Evolutionary conservation across 768 basidiomycete species (phyloP).

Genomic region (Leccinellum luteum): DNA sequence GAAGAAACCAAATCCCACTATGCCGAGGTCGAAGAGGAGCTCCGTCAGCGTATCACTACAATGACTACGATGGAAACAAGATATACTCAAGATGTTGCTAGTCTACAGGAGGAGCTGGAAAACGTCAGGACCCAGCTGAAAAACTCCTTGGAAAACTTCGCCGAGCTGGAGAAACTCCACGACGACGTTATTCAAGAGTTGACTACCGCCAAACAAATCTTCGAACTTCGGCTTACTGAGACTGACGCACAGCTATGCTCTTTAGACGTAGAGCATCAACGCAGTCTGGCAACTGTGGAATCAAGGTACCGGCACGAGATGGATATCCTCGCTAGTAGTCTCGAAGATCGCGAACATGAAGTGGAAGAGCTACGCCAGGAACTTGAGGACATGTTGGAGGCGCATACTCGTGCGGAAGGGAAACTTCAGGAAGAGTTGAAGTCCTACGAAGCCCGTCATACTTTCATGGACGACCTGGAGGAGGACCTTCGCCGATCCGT

Average conservation of each 20-base stretch:
- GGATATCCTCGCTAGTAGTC: slow-evolving; percentile 37
- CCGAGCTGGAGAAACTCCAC: slow-evolving; percentile 27
- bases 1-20: slow-evolving; percentile 36
- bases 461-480: slow-evolving; percentile 34
- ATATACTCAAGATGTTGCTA: slow-evolving; percentile 17
- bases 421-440: slow-evolving; percentile 23
- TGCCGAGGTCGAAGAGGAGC: slow-evolving; percentile 30
- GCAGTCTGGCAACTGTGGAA: slow-evolving; percentile 27
- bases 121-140: slow-evolving; percentile 21
- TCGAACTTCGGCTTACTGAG: slow-evolving; percentile 30
- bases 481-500: slow-evolving; percentile 38
- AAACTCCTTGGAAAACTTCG: slow-evolving; percentile 21
- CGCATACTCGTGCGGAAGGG: slow-evolving; percentile 33
- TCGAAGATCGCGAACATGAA: slow-evolving; percentile 38
- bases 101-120: slow-evolving; percentile 26
- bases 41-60: slow-evolving; percentile 28
- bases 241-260: slow-evolving; percentile 19
- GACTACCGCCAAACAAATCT: slow-evolving; percentile 23
- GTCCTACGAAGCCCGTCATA: slow-evolving; percentile 24
- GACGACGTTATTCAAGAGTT: slow-evolving; percentile 25
- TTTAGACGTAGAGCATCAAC: slow-evolving; percentile 29
- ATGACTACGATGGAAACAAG: slow-evolving; percentile 13
- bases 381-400: slow-evolving; percentile 39
- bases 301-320: slow-evolving; percentile 32
- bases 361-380: slow-evolving; percentile 33